These are phyloP conservation scores for Alternaria atra DNA, from an alignment of 2,329 filamentous ascomycete species.

Conservation along the genomic window DNA sequence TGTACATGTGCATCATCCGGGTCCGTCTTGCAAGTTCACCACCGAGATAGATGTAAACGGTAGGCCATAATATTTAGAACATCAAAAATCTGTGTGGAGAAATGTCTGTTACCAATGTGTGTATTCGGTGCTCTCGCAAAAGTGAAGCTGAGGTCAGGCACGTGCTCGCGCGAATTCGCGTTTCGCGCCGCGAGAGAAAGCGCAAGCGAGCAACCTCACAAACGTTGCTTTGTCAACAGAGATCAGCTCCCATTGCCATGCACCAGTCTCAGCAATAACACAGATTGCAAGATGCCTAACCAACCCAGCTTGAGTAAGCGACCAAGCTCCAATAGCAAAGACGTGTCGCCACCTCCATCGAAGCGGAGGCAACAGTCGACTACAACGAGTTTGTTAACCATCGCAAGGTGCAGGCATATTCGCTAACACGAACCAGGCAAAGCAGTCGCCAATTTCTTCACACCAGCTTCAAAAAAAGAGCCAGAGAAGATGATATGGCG, in stretches of 20 bases:
- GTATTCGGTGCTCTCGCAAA: not conserved
- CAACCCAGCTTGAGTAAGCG: constrained; percentile 45
- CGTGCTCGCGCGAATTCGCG: constrained; percentile 46
- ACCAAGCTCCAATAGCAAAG: constrained; percentile 49
- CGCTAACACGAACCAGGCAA: constrained; percentile 60
- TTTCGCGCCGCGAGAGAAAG: constrained; percentile 25
- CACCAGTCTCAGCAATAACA: not conserved
- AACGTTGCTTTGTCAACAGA: constrained; percentile 10
- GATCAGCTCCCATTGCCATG: constrained; percentile 4
- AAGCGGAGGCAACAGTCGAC: constrained; percentile 65
- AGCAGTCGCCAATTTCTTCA: constrained; percentile 86
- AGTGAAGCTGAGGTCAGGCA: constrained; percentile 20
- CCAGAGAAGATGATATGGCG: constrained; percentile 78
- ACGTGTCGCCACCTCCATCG: constrained; percentile 66
- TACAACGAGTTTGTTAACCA: constrained; percentile 60
- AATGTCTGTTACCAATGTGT: not conserved
- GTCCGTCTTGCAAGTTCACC: not conserved
- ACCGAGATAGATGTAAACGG: not conserved
- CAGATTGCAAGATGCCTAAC: constrained; percentile 26
- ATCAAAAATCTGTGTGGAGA: not conserved
- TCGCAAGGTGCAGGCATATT: not conserved
- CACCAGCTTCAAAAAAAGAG: constrained; percentile 82
- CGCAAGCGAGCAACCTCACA: constrained; percentile 20
- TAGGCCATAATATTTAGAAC: not conserved
- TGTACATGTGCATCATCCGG: not conserved